Conservation (phyloP, 2,329 filamentous ascomycete genomes). For the Didymella pomorum region DNA sequence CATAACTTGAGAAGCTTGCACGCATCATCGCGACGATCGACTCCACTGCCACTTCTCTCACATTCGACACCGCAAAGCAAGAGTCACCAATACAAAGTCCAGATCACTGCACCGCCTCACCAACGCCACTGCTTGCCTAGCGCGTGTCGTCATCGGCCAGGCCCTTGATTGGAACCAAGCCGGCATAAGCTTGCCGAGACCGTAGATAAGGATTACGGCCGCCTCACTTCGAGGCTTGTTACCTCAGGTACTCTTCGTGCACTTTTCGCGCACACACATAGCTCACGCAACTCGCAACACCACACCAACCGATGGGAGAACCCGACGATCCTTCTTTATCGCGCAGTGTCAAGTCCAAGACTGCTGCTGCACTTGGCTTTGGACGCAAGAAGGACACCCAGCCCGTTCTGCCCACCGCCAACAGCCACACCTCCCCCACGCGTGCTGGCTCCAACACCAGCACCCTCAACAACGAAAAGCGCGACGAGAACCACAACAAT, state of each 20-base stretch:
- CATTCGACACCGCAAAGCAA: conserved; percentile 5
- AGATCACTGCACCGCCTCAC: conserved; percentile 16
- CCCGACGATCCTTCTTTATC: conserved; percentile 60
- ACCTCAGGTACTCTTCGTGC: conserved; percentile 17
- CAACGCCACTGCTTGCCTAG: conserved; percentile 14
- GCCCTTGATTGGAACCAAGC: conserved; percentile 14
- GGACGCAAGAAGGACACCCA: conserved; percentile 44
- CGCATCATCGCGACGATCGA: conserved; percentile 12
- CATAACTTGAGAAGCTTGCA: background rate
- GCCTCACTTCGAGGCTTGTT: conserved; percentile 34
- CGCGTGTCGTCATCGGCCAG: conserved; percentile 18
- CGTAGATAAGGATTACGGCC: conserved; percentile 29
- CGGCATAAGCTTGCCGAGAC: conserved; percentile 25
- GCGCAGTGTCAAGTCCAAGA: conserved; percentile 61
- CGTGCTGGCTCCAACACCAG: conserved; percentile 27
- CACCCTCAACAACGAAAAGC: conserved; percentile 37
- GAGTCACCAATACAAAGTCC: conserved; percentile 9
- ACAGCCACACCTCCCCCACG: conserved; percentile 30
- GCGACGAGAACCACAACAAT: conserved; percentile 19
- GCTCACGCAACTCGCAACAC: conserved; percentile 16
- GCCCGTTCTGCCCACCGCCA: conserved; percentile 41
- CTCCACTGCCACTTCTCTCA: conserved; percentile 5
- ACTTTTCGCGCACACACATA: conserved; percentile 16
- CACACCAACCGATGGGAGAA: conserved; percentile 62
- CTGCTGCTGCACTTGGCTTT: conserved; percentile 56